Base-by-base conservation (phyloP, 78 protist species). In the Dictyostelium discoideum region DNA sequence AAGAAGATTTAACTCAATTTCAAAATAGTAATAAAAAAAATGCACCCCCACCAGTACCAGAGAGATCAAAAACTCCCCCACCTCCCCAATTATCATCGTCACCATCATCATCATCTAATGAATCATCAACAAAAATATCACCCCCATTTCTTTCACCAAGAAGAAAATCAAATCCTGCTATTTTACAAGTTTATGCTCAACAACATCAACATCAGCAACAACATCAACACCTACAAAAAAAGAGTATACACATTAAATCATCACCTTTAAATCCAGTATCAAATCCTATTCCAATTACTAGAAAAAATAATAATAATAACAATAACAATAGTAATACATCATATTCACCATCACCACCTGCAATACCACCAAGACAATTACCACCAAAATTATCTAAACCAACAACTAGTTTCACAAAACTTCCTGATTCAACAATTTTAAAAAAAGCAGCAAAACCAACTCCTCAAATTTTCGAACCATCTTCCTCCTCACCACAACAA, bases 161-260 rank as follows among this genome's bases (percentile, higher is more conserved):
- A 46, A 80, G 57, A 80, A 80, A 40, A 77, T 40, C 54, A 77
- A 77, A 40, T 40, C 46, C 54, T 40, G 54, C 54, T 11, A 39
- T 39, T 63, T 39, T 65, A 54, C 87, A 44, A 32, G 26, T 24
- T 37, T 73, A 67, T 39, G 16, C 78, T 13, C 39, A 60, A 22
- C 90, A 72, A 24, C 90, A 85, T 72, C 81, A 73, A 77, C 74
- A n/a, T n/a, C n/a, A 46, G 0, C 92, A 22, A 29, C 92, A 48
- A 72, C 46, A 86, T 54, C 77, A 86, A 54, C 29, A 74, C 5
- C 42, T 50, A 74, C 29, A 40, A 40, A 40, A 18, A 26, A 63
- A 63, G 73, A 63, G 5, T 32, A n/a, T 14, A 9, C 80, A 22
- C 26, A 42, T n/a, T 67, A 85, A 48, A 73, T 24, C 57, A 24